phyloP scores from a whole-genome alignment of 768 basidiomycete genomes.

The Agrocybe chaxingu region DNA sequence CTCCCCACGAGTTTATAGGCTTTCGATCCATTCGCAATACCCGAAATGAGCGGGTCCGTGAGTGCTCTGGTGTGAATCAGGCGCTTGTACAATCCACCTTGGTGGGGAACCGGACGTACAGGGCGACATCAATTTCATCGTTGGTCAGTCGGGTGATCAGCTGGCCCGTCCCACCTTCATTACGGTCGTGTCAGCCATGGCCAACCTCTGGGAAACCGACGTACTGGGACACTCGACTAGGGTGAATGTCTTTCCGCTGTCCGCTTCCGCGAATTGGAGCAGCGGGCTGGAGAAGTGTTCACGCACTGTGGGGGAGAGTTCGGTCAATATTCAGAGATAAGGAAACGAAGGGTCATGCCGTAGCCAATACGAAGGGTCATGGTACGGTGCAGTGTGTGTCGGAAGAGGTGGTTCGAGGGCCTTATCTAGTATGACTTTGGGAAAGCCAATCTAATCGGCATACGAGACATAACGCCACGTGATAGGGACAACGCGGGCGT shows the following conservation, averaged over 20 bases:
- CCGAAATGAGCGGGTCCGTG: slow-evolving; percentile 88
- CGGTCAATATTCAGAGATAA: background rate
- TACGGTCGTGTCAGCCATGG: background rate
- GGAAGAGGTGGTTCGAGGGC: too few relatives aligned
- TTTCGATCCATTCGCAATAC: slow-evolving; percentile 84
- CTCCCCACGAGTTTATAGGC: slow-evolving; percentile 91
- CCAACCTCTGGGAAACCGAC: slow-evolving; percentile 4
- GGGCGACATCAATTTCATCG: slow-evolving; percentile 78
- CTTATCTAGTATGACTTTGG: background rate
- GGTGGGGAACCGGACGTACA: slow-evolving; percentile 43
- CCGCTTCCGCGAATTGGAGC: slow-evolving; percentile 74
- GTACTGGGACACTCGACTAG: slow-evolving; percentile 88
- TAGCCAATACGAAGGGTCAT: background rate
- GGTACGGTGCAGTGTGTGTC: too few relatives aligned
- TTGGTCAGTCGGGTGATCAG: slow-evolving; percentile 71
- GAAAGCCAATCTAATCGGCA: slow-evolving; percentile 10
- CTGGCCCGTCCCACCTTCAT: slow-evolving; percentile 80
- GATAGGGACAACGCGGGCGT: background rate
- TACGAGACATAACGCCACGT: slow-evolving; percentile 7
- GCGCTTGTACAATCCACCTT: background rate
- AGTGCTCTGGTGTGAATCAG: slow-evolving; percentile 49
- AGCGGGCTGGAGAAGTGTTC: slow-evolving; percentile 94
- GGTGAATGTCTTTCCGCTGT: slow-evolving; percentile 70
- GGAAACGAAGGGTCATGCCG: background rate
- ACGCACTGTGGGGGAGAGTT: slow-evolving; percentile 43